These are phyloP conservation scores for Acanthamoeba castellanii DNA, from an alignment of 208 protist genomes.

Conservation along the genomic window DNA sequence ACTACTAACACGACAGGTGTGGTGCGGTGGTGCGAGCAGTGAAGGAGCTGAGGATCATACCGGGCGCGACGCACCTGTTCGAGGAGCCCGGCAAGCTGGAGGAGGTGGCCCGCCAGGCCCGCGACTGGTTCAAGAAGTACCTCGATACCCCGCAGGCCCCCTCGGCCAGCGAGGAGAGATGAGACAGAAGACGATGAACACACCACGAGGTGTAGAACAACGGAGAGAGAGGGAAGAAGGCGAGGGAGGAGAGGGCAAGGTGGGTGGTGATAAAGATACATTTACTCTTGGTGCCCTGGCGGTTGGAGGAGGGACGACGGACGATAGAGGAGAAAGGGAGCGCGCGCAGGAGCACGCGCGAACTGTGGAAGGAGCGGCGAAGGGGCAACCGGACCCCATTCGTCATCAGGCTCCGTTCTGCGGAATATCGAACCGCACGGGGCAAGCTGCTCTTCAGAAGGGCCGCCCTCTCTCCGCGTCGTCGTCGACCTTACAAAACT, in stretches of 20 bases:
- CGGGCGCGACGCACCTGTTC: conserved; percentile 52
- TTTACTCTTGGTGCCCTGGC: background rate
- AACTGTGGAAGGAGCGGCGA: background rate
- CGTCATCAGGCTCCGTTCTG: too few relatives aligned
- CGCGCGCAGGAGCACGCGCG: background rate
- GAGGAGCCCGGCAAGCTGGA: conserved; percentile 70
- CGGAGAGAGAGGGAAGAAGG: background rate
- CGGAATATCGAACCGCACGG: background rate
- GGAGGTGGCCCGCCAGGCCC: conserved; percentile 3
- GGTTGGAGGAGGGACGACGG: too few relatives aligned
- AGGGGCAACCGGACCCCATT: too few relatives aligned
- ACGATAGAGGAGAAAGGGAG: background rate
- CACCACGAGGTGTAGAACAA: background rate
- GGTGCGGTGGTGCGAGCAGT: background rate
- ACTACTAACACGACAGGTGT: background rate
- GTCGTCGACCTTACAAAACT: too few relatives aligned
- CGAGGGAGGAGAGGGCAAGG: background rate
- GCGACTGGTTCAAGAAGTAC: conserved; percentile 65
- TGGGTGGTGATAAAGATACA: background rate
- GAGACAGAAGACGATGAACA: background rate
- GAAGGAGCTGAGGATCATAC: conserved; percentile 60
- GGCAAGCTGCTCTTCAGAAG: too few relatives aligned
- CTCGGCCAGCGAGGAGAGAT: conserved; percentile 3
- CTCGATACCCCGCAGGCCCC: background rate
- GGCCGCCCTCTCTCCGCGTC: too few relatives aligned